Evolutionary conservation across 345 rosid genomes (phyloP), one percentile per base, ranked within the genome.

Genomic region (Aegle marmelos): DNA sequence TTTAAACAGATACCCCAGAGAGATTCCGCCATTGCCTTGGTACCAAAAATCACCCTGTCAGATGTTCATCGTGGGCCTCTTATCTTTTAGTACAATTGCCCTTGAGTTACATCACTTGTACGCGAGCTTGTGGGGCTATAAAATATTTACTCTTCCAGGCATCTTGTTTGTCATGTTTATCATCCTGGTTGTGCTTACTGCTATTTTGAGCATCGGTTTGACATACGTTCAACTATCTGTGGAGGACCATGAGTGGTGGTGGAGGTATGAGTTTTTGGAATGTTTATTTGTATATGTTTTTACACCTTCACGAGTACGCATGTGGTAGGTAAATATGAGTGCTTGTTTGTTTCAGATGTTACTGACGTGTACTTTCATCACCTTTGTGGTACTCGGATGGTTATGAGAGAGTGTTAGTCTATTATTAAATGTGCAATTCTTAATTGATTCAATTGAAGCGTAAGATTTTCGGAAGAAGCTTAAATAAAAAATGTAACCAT

Each of bases 181-280:
- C 78, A 82, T 93, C 78, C 89, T 93, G 54, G 37, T 89, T 76
- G 57, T 91, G 78, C 85, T 93, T 79, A 88, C 89, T 27, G 86
- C 88, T 31, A 82, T 88, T 33, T 78, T 93, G 60, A 85, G 93
- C 73, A 73, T 92, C 62, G 90, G 91, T 81, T 86, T 95, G 91
- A 92, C 95, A 22, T 89, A 87, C 81, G 83, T 93, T 82, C 98
- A 93, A 80, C 92, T 93, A 30, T 90, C 97, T 6, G 82, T 88
- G 62, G 98, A 93, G 82, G 94, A 95, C 84, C 98, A 90, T 77
- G 82, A 88, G 78, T 95, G 98, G 98, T 95, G 97, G 98, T 93
- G 98, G 98, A 93, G 97, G 98, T 92, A 92, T 78, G 85, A 70
- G 68, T 63, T 22, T 22, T 73, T 85, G 70, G 60, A 74, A 31